Evolutionary conservation across 73 alveolate genomes (phyloP), one percentile per base, ranked within the genome.

Genomic region (Paramecium sonneborni): DNA sequence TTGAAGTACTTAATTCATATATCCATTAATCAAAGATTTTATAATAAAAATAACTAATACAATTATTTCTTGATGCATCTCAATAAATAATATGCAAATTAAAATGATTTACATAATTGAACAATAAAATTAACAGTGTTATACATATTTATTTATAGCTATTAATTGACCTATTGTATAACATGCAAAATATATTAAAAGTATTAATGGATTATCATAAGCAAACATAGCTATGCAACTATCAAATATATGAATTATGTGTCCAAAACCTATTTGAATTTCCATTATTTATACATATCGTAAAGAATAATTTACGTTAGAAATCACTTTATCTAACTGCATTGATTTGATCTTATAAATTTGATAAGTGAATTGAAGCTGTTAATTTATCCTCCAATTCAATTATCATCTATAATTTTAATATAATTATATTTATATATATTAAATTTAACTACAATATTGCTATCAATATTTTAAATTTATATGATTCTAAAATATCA

Each of bases 171-270:
- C 84, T 12, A 62, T 11, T 62, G 84, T 11, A 62, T 26, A 62
- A 62, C 84, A 62, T 26, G 28, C 84, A 62, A 62, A 62, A 32
- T 62, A 62, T 26, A 26, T 26, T 32, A 62, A 62, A 12, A 62
- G 44, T 62, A 62, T 62, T 26, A 62, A 30, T 62, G 84, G 84
- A 62, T 62, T 62, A 14, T 62, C 84, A 62, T 62, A 62, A 23
- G 24, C 84, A 62, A 62, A 62, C 84, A 62, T 62, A 62, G 84
- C 84, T 0, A 62, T 62, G 11, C 84, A 14, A 26, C 23, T 57
- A 7, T 57, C 34, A 57, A 57, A 57, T 57, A 57, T 57, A 57
- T 57, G 41, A 15, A 57, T 57, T 8, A 57, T 57, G 4, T 57
- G 76, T 57, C 76, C 76, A 1, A 57, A 57, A 32, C 76, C 76